Conservation (phyloP, 1,284 basidiomycete species). For the Trichosporon sp. region DNA sequence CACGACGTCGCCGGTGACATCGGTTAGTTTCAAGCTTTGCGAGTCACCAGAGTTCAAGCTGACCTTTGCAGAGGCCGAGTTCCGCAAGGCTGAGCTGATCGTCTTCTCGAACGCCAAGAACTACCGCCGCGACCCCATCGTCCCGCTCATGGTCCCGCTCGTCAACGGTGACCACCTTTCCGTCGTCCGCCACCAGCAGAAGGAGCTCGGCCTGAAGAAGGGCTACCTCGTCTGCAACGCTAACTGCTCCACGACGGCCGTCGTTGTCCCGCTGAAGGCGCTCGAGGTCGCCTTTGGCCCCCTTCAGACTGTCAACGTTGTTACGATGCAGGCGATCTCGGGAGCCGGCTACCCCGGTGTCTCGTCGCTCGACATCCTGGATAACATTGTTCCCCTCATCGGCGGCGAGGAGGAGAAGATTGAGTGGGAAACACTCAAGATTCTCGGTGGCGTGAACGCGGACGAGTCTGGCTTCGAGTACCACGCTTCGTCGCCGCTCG, state of each 20-base stretch:
- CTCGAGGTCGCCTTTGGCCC: constrained; percentile 92
- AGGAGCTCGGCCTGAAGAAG: constrained; percentile 70
- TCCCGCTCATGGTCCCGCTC: constrained; percentile 96
- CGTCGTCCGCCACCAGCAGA: constrained; percentile 81
- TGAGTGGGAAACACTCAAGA: constrained; percentile 97
- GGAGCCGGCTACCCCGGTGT: constrained; percentile 97
- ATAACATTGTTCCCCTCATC: constrained; percentile 96
- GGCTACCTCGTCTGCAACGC: constrained; percentile 99
- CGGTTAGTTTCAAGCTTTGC: constrained; percentile 62
- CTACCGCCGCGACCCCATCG: constrained; percentile 86
- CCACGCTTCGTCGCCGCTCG: constrained; percentile 75
- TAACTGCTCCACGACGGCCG: constrained; percentile 95
- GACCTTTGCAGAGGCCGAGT: constrained; percentile 70
- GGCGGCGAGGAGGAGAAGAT: constrained; percentile 89
- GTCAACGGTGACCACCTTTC: constrained; percentile 87
- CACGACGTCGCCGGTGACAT: constrained; percentile 93
- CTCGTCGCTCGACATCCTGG: constrained; percentile 85
- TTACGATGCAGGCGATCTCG: constrained; percentile 97
- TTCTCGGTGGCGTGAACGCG: constrained; percentile 77
- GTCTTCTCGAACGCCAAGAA: constrained; percentile 99
- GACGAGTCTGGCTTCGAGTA: constrained; percentile 74
- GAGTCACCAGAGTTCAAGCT: not conserved
- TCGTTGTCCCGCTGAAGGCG: constrained; percentile 88
- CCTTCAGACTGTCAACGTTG: constrained; percentile 84
- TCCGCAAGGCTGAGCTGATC: constrained; percentile 82